These are phyloP conservation scores for Cadophora sp. DNA, from an alignment of 2,329 filamentous ascomycete genomes.

Conservation along the genomic window DNA sequence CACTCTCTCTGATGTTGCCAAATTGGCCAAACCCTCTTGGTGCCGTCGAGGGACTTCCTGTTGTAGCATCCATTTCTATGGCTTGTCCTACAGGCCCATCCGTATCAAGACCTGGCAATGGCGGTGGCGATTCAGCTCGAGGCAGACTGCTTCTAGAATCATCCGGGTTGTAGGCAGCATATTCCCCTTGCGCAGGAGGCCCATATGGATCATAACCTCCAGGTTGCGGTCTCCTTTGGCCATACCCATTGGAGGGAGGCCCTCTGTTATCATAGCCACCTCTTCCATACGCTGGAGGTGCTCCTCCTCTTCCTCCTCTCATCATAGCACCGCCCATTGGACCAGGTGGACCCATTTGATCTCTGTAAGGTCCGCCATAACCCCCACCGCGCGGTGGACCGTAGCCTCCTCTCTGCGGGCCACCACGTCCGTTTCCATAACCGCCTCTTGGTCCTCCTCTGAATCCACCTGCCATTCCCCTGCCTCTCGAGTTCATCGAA, in stretches of 20 bases:
- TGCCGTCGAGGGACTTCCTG: slow-evolving; percentile 55
- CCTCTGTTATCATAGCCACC: slow-evolving; percentile 34
- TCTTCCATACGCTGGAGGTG: slow-evolving; percentile 48
- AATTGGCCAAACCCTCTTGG: slow-evolving; percentile 54
- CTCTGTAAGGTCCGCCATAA: slow-evolving; percentile 44
- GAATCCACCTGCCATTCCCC: slow-evolving; percentile 39
- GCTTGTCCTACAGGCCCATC: slow-evolving; percentile 62
- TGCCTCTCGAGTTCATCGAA: slow-evolving; percentile 39
- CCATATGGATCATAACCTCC: slow-evolving; percentile 30
- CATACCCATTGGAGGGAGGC: slow-evolving; percentile 24
- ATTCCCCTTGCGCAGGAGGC: slow-evolving; percentile 31
- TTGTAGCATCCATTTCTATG: slow-evolving; percentile 81
- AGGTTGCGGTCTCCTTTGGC: slow-evolving; percentile 35
- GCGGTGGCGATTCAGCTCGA: slow-evolving; percentile 69
- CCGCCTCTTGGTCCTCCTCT: slow-evolving; percentile 51
- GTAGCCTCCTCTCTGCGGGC: slow-evolving; percentile 54
- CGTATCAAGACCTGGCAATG: slow-evolving; percentile 55
- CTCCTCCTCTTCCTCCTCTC: slow-evolving; percentile 51
- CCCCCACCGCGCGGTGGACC: slow-evolving; percentile 39
- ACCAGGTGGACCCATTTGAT: slow-evolving; percentile 39
- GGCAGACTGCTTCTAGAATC: slow-evolving; percentile 51
- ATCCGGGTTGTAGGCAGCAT: slow-evolving; percentile 40
- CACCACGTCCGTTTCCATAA: slow-evolving; percentile 46
- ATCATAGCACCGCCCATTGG: slow-evolving; percentile 46
- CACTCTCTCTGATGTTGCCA: slow-evolving; percentile 63